Base-by-base conservation (phyloP, 139 green algal species). In the Edaphochlamys debaryana region DNA sequence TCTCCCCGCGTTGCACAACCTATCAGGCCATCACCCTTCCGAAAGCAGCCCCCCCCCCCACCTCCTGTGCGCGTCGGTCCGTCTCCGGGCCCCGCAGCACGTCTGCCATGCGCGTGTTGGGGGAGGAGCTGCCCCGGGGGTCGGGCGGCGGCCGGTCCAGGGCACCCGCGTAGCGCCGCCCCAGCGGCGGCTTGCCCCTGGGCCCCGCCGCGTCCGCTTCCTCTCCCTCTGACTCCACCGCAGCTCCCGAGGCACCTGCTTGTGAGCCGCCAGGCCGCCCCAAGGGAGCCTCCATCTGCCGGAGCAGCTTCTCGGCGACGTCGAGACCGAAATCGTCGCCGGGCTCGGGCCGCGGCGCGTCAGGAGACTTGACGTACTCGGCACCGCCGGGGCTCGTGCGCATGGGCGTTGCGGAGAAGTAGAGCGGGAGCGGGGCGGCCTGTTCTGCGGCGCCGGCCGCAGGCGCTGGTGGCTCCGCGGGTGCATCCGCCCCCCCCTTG, bases 261-360 rank as follows among this genome's bases (percentile, higher is more conserved):
- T n/a, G n/a, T n/a, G n/a, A n/a, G n/a, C n/a, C n/a, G 9, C 50
- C 50, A 22, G 20, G 2, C 7, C 50, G 50, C 50, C 25, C 25
- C 3, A 6, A 3, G 2, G 60, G 29, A 40, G 34, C 60, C 17
- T 19, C 40, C 75, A 81, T 81, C 15, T 8, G 60, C n/a, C 52
- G 40, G 30, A 81, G 29, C 38, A 81, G 40, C 60, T 45, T n/a
- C 38, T 71, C 75, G 52, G 75, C 75, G 6, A 81, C 17, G 30
- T 48, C 58, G n/a, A 81, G 19, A 0, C 75, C 75, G 17, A 81
- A 81, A 23, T 81, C 75, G 11, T 81, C 75, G 1, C 75, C 75
- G 5, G 58, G 75, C n/a, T 71, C 75, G 4, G 75, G 30, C 1
- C 54, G 52, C 25, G 27, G 2, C 30, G 56, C 56, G 3, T 3